phyloP scores from a whole-genome alignment of 352 stramenopile species.

The Stephanocyclus meneghinianus region DNA sequence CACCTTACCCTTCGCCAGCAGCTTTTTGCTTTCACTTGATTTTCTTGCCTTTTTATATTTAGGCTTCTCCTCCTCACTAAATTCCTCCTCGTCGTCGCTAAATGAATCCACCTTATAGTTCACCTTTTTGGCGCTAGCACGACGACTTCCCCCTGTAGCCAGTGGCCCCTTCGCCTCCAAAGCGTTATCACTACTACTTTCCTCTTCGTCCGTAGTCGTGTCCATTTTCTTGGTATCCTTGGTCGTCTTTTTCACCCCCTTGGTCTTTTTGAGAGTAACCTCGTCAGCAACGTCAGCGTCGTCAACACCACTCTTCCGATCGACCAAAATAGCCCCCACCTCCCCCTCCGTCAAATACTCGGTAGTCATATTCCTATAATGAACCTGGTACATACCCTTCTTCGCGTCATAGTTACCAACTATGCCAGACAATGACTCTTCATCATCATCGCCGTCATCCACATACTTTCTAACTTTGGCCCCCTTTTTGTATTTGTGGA shows the following conservation, averaged over 20 bases:
- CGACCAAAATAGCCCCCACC: background rate
- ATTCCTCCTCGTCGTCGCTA: background rate
- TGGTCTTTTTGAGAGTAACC: background rate
- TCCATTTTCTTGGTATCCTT: background rate
- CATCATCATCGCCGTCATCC: background rate
- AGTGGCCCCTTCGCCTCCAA: background rate
- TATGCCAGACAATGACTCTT: background rate
- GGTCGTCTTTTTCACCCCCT: background rate
- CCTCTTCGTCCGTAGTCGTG: background rate
- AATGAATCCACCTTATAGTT: constrained; percentile 17
- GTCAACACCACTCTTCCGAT: background rate
- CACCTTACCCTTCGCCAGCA: background rate
- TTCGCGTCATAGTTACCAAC: background rate
- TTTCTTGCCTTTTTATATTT: constrained; percentile 22
- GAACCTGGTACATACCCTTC: background rate
- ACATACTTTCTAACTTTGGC: background rate
- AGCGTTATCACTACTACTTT: background rate
- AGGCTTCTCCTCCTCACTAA: background rate
- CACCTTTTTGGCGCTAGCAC: constrained; percentile 10
- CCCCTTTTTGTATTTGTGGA: background rate
- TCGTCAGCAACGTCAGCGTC: background rate
- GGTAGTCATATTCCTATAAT: constrained; percentile 17
- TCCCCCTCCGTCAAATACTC: constrained; percentile 28
- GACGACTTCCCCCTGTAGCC: background rate
- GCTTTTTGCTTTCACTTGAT: background rate